Base-by-base conservation (phyloP, 306 rosid species). In the Castanea crenata region DNA sequence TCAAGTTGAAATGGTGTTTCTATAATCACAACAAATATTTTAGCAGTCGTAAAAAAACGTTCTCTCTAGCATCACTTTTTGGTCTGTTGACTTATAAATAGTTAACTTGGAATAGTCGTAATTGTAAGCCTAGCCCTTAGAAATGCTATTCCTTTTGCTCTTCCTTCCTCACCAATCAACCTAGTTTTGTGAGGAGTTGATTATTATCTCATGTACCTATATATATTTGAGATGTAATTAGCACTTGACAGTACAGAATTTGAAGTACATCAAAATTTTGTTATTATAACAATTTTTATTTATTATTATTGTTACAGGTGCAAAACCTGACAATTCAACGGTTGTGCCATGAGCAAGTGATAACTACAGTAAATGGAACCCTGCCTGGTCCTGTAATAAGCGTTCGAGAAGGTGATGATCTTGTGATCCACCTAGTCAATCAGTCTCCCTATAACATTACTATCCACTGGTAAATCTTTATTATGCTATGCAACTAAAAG, bases 321-420 rank as follows among this genome's bases (percentile, higher is more conserved):
- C 76, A 69, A 58, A 77, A 84, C 20, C 3, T 79, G 32, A 81
- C 71, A 7, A 77, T 84, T 11, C 82, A 31, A 1, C 79, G 86
- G 52, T 21, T 87, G 0, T 85, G 88, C 77, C 10, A 11, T 0
- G 72, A 77, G 5, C 85, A 85, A 70, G 74, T 78, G 16, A 75
- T 87, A 75, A 79, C 87, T 0, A 81, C 86, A 1, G 87, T 87
- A n/a, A 85, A 85, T 46, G 85, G 79, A 20, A 34, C 78, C 54
- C 74, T 79, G 23, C 88, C 90, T 0, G 90, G 90, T 1, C 90
- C 88, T 32, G 57, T 84, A 7, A 80, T 87, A 19, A 13, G 3
- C 10, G 90, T 38, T 5, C 29, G 25, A 19, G 88, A 87, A 13
- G 85, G 85, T 7, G 90, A 87, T 14, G 72, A 76, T 8, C 88